A percentile compares a stretch with the other conserved stretches of the same genome.
phyloP scores from a whole-genome alignment of 441 rosid species.

The Isatis lusitanica region DNA sequence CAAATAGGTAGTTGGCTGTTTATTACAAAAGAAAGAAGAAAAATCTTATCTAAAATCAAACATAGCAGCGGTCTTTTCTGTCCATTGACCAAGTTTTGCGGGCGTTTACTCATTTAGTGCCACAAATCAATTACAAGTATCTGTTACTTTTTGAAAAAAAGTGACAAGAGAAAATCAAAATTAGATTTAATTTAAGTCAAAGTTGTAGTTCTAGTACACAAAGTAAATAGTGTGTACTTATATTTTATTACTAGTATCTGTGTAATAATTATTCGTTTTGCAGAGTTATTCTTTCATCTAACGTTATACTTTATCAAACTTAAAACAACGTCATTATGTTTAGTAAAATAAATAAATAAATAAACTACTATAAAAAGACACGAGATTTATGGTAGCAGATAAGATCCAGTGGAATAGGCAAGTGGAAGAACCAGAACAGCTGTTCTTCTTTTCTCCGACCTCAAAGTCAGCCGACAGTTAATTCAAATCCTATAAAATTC shows the following conservation, averaged over 20 bases:
- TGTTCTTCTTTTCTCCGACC: constrained; percentile 10
- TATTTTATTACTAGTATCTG: no score
- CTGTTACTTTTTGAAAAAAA: constrained; percentile 2
- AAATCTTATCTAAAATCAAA: constrained; percentile 1
- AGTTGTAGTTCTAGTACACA: constrained; percentile 18
- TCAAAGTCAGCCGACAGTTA: constrained; percentile 30
- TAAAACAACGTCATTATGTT: neutral
- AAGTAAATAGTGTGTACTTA: neutral
- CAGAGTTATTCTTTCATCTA: neutral
- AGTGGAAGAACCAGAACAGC: constrained; percentile 31
- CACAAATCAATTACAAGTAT: neutral
- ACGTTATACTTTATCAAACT: neutral
- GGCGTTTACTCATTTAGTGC: constrained; percentile 20
- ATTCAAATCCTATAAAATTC: constrained; percentile 30
- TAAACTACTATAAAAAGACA: constrained; percentile 29
- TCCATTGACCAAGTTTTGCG: constrained; percentile 32
- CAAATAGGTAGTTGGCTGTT: neutral
- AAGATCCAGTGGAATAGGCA: constrained; percentile 33
- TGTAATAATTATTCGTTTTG: no score
- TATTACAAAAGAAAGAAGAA: neutral
- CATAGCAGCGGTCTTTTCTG: constrained; percentile 27
- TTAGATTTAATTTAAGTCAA: constrained; percentile 17
- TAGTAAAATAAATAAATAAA: neutral
- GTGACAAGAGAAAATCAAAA: neutral
- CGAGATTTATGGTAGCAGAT: constrained; percentile 38